A percentile compares a stretch with the other conserved stretches of the same genome.
Conservation (phyloP, 371 early-diverging fungal species). For the Hamiltosporidium magnivora region DNA sequence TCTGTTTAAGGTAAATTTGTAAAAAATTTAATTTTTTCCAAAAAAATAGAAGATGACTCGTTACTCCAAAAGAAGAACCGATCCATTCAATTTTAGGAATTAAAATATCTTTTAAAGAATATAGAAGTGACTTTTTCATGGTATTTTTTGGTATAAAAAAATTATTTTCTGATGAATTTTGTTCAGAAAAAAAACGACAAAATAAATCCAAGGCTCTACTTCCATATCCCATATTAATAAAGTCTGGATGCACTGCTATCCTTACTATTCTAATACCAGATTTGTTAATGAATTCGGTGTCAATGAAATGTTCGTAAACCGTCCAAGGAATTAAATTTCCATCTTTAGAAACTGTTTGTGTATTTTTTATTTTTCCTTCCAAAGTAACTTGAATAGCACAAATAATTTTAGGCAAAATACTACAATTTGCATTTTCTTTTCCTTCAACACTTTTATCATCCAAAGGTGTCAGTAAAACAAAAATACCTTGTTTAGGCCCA, state of each 20-base stretch:
- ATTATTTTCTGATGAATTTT: constrained; percentile 67
- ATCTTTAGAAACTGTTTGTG: constrained; percentile 68
- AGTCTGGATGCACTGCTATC: constrained; percentile 93
- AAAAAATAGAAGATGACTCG: constrained; percentile 73
- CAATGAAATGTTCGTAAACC: constrained; percentile 80
- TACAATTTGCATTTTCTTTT: constrained; percentile 58
- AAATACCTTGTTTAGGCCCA: constrained; percentile 87
- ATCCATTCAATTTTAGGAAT: constrained; percentile 70
- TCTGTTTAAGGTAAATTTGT: constrained; percentile 87
- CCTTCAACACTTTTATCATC: constrained; percentile 60
- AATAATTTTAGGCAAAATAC: constrained; percentile 72
- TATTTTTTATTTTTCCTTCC: constrained; percentile 78
- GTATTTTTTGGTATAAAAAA: constrained; percentile 72
- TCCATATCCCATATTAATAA: constrained; percentile 90
- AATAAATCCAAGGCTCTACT: constrained; percentile 68
- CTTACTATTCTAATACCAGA: constrained; percentile 95
- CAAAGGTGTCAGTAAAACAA: constrained; percentile 69
- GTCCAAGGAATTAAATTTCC: constrained; percentile 97
- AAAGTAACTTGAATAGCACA: constrained; percentile 70
- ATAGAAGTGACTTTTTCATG: constrained; percentile 60
- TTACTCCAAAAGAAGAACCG: constrained; percentile 87
- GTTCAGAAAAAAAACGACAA: constrained; percentile 51
- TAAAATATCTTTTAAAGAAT: constrained; percentile 64
- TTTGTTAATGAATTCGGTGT: constrained; percentile 77
- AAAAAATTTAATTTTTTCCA: constrained; percentile 79